These are phyloP conservation scores for Gillenia trifoliata DNA, from an alignment of 306 rosid species.

Conservation along the genomic window DNA sequence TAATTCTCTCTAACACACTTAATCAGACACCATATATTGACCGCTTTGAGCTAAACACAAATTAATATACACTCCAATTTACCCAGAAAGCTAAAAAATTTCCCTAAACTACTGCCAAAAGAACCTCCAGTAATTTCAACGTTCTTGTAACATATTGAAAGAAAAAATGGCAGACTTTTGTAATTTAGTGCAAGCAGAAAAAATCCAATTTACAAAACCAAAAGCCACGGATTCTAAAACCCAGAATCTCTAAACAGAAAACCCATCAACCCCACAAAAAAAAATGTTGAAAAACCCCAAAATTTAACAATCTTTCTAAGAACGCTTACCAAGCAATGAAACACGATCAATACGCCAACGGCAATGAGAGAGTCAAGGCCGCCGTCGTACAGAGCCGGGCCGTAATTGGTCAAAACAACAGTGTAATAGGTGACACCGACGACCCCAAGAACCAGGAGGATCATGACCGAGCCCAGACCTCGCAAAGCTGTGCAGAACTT, in stretches of 20 bases:
- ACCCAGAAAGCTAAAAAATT: background rate
- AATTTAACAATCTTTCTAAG: slow-evolving; percentile 7
- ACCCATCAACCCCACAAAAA: background rate
- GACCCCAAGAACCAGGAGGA: slow-evolving; percentile 90
- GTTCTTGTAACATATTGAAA: background rate
- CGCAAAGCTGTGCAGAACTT: slow-evolving; percentile 96
- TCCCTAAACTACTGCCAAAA: slow-evolving; percentile 2
- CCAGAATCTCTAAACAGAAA: slow-evolving; percentile 1
- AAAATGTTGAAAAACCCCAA: background rate
- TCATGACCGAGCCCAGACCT: slow-evolving; percentile 98
- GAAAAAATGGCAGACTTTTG: background rate
- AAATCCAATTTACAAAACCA: background rate
- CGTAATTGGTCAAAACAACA: slow-evolving; percentile 87
- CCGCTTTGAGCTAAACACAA: background rate
- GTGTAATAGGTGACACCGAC: slow-evolving; percentile 96
- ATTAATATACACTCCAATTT: background rate
- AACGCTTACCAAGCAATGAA: slow-evolving; percentile 78
- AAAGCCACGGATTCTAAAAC: background rate
- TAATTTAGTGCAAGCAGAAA: background rate
- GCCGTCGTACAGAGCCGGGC: slow-evolving; percentile 67
- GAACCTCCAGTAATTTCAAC: background rate
- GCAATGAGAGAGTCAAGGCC: slow-evolving; percentile 69
- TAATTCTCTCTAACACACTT: slow-evolving; percentile 7
- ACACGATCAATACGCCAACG: slow-evolving; percentile 67
- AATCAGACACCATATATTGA: background rate